These are phyloP conservation scores for Nicotiana undulata DNA, from an alignment of 257 asterid genomes.

Conservation along the genomic window DNA sequence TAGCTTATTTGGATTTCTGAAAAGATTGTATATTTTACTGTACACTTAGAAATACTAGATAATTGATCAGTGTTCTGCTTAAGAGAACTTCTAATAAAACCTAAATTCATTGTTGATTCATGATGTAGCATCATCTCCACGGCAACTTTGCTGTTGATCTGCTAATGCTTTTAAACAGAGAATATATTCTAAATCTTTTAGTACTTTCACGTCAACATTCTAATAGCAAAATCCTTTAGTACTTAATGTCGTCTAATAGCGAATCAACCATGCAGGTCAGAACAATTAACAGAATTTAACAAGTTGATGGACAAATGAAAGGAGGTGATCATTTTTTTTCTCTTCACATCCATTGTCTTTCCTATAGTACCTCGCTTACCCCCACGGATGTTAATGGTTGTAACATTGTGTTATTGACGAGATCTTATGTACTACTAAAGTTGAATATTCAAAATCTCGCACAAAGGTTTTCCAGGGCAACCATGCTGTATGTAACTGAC, in stretches of 20 bases:
- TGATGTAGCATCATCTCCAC: not conserved
- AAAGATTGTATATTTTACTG: not conserved
- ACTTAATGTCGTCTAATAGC: not conserved
- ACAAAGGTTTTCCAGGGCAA: not conserved
- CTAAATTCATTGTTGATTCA: not conserved
- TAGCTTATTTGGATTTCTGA: not conserved
- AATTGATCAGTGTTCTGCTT: not conserved
- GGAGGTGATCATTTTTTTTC: constrained; percentile 10
- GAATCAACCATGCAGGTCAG: constrained; percentile 43
- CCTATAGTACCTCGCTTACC: not conserved
- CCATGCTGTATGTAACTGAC: constrained; percentile 1
- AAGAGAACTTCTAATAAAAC: not conserved
- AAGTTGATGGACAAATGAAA: constrained; percentile 33
- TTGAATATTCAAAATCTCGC: not conserved
- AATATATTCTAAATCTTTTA: not conserved
- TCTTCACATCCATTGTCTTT: not conserved
- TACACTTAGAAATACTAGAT: not conserved
- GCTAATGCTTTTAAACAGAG: not conserved
- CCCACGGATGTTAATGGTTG: not conserved
- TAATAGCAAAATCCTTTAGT: not conserved
- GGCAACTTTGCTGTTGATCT: not conserved
- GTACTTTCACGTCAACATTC: not conserved
- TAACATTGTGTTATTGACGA: not conserved
- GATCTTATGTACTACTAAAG: not conserved
- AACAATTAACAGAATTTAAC: constrained; percentile 34